Base-by-base conservation (phyloP, 148 eudicot species). In the Vaccinium macrocarpon region DNA sequence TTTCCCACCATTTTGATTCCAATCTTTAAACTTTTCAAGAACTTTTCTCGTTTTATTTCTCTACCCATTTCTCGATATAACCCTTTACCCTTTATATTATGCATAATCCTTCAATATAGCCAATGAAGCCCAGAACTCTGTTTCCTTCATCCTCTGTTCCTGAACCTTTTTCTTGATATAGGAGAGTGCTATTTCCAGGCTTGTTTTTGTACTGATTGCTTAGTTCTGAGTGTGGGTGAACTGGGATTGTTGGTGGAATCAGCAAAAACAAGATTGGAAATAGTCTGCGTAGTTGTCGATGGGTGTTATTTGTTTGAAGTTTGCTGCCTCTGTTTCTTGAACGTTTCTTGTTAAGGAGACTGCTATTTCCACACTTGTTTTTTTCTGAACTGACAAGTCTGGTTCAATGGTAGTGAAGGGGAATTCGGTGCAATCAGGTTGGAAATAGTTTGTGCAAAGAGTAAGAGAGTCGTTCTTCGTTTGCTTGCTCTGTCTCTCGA, bases 121-220 rank as follows among this genome's bases (percentile, higher is more conserved):
- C 32, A 25, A 29, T 70, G 46, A 25, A 79, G 35, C 27, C 38
- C 6, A 81, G 53, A 50, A 8, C 32, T 23, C 2, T 5, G 51
- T 75, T 75, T 42, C n/a, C 57, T 52, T 78, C 46, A 42, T 42
- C 27, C 81, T 51, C 81, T 23, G 29, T 71, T 72, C 42, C 35
- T 11, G 72, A 6, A 21, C 21, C 4, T 35, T 55, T 81, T 46
- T 8, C 27, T 81, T 13, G 50, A 25, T 1, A 42, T 25, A 42
- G 48, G 38, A 38, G 27, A 15, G 29, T 59, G 83, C 90, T 88
- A 91, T 89, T 94, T 91, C 94, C 93, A 90, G 81, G 83, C 91
- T 90, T 92, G 92, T 91, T 94, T 91, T 90, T 84, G 85, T 73
- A 78, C 8, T 75, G 3, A 61, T 19, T 61, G 66, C 1, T n/a